Evolutionary conservation across 345 rosid species (phyloP).

Genomic region (Lenwebbia sp.): DNA sequence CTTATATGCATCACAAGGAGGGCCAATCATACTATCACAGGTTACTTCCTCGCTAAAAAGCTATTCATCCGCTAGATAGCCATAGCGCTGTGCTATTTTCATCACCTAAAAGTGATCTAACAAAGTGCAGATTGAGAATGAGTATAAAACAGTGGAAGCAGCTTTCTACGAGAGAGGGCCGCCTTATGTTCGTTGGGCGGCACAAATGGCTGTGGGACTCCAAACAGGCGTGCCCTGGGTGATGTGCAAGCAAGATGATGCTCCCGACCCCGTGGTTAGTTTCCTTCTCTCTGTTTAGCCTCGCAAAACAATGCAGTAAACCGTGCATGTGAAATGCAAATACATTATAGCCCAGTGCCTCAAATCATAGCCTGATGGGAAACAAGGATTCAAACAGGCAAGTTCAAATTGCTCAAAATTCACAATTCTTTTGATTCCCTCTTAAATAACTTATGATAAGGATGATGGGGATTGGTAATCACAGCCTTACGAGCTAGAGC

Average conservation of each 20-base stretch:
- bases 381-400: neutral
- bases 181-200: conserved; percentile 67
- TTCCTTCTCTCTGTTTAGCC: neutral
- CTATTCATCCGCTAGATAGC: neutral
- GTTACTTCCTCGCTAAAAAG: conserved; percentile 1
- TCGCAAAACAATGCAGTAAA: neutral
- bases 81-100: neutral
- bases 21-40: conserved; percentile 86
- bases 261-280: conserved; percentile 80
- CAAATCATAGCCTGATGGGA: neutral
- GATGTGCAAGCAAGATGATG: conserved; percentile 87
- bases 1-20: conserved; percentile 79
- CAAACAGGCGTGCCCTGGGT: conserved; percentile 84
- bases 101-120: neutral
- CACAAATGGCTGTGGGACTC: conserved; percentile 55
- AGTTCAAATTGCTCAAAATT: neutral
- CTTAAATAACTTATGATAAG: neutral
- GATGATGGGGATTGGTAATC: neutral
- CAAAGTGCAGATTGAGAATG: conserved; percentile 59
- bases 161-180: conserved; percentile 48
- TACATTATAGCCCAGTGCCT: neutral
- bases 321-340: neutral
- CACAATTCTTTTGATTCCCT: neutral
- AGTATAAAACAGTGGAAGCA: conserved; percentile 42
- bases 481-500: neutral